A percentile compares a stretch with the other conserved stretches of the same genome.
Evolutionary conservation across 345 rosid genomes (phyloP).

Genomic region (Syzygium jambos): DNA sequence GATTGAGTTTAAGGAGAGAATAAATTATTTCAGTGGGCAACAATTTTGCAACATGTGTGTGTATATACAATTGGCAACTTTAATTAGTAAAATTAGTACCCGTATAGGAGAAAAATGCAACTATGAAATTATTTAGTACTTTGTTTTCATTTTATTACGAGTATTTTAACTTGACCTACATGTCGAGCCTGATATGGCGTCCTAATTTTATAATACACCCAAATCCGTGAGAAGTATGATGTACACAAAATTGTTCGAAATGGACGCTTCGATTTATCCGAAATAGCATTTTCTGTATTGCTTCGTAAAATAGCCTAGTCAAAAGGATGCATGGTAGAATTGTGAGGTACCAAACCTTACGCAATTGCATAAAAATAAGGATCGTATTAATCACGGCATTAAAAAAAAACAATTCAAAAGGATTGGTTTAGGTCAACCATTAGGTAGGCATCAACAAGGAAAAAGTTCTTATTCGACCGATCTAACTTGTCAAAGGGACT

Average conservation of each 20-base stretch:
- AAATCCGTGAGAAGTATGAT: neutral
- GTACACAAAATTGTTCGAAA: neutral
- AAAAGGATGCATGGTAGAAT: neutral
- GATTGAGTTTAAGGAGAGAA: neutral
- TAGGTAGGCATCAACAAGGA: neutral
- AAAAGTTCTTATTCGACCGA: neutral
- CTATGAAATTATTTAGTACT: neutral
- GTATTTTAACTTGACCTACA: neutral
- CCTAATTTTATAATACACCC: neutral
- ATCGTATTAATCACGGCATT: neutral
- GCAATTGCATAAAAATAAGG: neutral
- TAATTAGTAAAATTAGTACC: neutral
- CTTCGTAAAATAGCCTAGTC: neutral
- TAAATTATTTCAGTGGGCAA: neutral
- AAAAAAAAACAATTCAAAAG: neutral
- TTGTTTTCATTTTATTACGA: neutral
- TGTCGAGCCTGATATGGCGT: accelerated
- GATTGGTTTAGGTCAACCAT: neutral
- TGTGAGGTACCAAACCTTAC: neutral
- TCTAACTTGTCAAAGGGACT: neutral
- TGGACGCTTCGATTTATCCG: neutral
- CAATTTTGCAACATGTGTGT: neutral
- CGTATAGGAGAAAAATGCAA: neutral
- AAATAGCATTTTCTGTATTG: neutral
- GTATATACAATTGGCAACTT: neutral